Base-by-base conservation (phyloP, 371 early-diverging fungal species). In the Mortierella sp. region DNA sequence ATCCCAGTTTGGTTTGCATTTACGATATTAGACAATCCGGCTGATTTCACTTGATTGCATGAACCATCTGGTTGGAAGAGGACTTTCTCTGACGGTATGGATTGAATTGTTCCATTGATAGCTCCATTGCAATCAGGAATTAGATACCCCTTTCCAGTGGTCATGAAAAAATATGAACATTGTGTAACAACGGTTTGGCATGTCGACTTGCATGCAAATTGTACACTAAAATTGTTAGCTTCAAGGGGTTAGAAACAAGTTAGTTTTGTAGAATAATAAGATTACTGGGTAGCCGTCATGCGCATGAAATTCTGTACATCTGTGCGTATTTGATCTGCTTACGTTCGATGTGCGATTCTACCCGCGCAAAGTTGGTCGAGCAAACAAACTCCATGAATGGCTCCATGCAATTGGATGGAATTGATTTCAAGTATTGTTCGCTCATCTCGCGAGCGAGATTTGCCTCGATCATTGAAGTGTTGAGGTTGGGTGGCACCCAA, bases 191-290 rank as follows among this genome's bases (percentile, higher is more conserved):
- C 85, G 17, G 70, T 74, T 13, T 85, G 61, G 61, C 91, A 90
- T 19, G 87, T 83, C 5, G 87, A 85, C 29, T 69, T 57, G 68
- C 91, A 90, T 3, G 87, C 85, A 63, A 85, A 85, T 35, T 63
- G 42, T 7, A 82, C 70, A 28, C 70, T 68, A 45, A 26, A 74
- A 22, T n/a, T 23, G 31, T 66, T 70, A 17, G 51, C 78, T 77
- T 9, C n/a, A 45, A n/a, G 40, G 13, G 13, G 13, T 40, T 9
- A 40, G 40, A 3, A n/a, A 15, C 19, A 45, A 15, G 15, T 17
- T 17, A 40, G 13, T 35, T 35, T 6, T 35, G 35, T 35, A 35
- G 3, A 35, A 35, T n/a, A 35, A 10, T 3, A 10, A 35, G 35
- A 35, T 35, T 6, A 35, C 35, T 6, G 35, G 35, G 35, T 35